Evolutionary conservation across 2,329 filamentous ascomycete species (phyloP), one percentile per base, ranked within the genome.

Genomic region (Bipolaris zeicola): DNA sequence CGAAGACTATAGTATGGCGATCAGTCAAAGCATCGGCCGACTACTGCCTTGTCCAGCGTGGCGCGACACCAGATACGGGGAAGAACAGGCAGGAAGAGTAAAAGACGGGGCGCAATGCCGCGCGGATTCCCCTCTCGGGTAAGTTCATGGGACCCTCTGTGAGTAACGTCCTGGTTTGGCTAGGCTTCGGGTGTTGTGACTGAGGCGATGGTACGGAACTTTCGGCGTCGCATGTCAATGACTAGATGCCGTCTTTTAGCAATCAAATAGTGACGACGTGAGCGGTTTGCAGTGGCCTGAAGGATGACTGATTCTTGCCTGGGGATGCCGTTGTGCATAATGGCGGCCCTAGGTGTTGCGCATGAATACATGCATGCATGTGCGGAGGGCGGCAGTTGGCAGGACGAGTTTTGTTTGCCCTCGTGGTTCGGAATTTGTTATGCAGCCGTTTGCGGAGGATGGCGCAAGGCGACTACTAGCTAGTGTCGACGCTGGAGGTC

Each of bases 31-130:
- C 49, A 51, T 54, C 20, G 52, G 54, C 50, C 59, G 56, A 55
- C 52, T 44, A 47, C 55, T 56, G 50, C 46, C 44, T 47, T 20
- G 42, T 43, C 41, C 16, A 24, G 53, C 60, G 58, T 54, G 58
- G 57, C 45, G 26, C 52, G 53, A 39, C 52, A 46, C 51, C 49
- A 53, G 49, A 37, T 44, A 45, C 50, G 52, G 47, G 20, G 28
- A 39, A 26, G 18, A 51, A 24, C 5, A 20, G 36, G 54, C 53
- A 41, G 49, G 45, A 42, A 51, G 45, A 58, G 52, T 53, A 37
- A 55, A 45, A 55, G 56, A 53, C 55, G 52, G 54, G 62, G 54
- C 60, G 64, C 64, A 60, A 60, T 61, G 60, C 64, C 58, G 57
- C 59, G 59, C 42, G 54, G 63, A 62, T 26, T 42, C 59, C 62